These are phyloP conservation scores for Suhomyces bokatorum DNA, from an alignment of 1,139 yeast species.

Conservation along the genomic window DNA sequence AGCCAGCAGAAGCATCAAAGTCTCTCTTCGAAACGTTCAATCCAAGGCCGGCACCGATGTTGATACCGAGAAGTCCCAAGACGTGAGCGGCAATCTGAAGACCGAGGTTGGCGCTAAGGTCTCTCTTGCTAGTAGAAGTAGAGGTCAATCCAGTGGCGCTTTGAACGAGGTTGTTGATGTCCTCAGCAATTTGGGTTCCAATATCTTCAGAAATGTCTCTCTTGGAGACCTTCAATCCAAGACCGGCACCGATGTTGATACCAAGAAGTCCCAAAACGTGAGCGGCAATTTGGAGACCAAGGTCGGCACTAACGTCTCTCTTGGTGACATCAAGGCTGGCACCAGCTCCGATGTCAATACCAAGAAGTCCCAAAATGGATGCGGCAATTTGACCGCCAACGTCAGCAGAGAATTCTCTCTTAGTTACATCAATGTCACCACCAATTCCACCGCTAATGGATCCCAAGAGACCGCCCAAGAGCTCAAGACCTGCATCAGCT, in stretches of 20 bases:
- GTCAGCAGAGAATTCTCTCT: background rate
- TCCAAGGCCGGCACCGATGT: conserved; percentile 14
- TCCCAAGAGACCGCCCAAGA: conserved; percentile 6
- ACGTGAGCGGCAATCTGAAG: background rate
- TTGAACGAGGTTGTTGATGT: too few relatives aligned
- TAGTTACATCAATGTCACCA: background rate
- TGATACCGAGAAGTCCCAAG: conserved; percentile 7
- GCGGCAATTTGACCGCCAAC: background rate
- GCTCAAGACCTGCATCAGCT: background rate
- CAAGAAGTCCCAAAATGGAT: conserved; percentile 1
- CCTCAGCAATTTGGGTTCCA: too few relatives aligned
- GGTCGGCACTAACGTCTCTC: conserved; percentile 16
- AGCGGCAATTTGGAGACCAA: conserved; percentile 5
- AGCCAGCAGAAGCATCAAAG: conserved; percentile 17
- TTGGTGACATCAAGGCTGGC: conserved; percentile 14
- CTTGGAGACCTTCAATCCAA: conserved; percentile 9
- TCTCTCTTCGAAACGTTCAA: conserved; percentile 24
- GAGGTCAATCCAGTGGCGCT: too few relatives aligned
- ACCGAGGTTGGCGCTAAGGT: conserved; percentile 9
- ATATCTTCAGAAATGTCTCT: too few relatives aligned
- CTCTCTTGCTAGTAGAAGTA: too few relatives aligned
- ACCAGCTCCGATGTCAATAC: conserved; percentile 15
- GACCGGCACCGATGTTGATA: conserved; percentile 10
- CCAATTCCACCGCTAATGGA: conserved; percentile 11
- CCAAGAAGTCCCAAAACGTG: conserved; percentile 4